Conservation (phyloP, 2,329 filamentous ascomycete genomes). For the Decorospora gaudefroyi region DNA sequence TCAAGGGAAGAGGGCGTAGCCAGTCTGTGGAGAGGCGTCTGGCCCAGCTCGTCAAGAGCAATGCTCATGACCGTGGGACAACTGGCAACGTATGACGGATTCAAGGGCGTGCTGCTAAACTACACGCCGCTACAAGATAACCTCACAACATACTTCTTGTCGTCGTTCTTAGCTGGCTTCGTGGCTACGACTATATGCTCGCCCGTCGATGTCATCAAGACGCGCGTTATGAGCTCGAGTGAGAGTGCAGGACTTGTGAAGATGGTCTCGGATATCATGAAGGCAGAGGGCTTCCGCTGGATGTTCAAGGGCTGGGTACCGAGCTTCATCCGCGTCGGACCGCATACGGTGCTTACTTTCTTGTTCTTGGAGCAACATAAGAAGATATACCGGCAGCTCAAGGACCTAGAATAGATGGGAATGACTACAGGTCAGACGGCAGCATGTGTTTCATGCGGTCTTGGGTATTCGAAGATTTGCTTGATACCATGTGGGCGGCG, state of each 20-base stretch:
- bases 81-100: slow-evolving; percentile 80
- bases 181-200: slow-evolving; percentile 84
- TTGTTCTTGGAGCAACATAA: slow-evolving; percentile 86
- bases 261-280: slow-evolving; percentile 69
- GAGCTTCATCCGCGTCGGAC: slow-evolving; percentile 68
- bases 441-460: not conserved
- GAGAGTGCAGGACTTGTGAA: slow-evolving; percentile 60
- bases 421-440: not conserved
- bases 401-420: slow-evolving; percentile 13
- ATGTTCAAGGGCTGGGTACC: slow-evolving; percentile 91
- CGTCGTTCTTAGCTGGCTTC: slow-evolving; percentile 77
- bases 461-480: slow-evolving; percentile 1
- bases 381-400: slow-evolving; percentile 65
- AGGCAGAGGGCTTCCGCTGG: slow-evolving; percentile 74
- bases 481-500: slow-evolving; percentile 18
- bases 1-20: slow-evolving; percentile 76
- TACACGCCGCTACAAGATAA: slow-evolving; percentile 69
- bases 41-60: slow-evolving; percentile 79
- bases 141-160: slow-evolving; percentile 76
- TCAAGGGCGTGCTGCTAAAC: slow-evolving; percentile 71
- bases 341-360: slow-evolving; percentile 85
- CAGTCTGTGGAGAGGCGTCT: slow-evolving; percentile 81
- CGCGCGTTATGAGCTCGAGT: slow-evolving; percentile 76
- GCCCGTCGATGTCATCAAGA: slow-evolving; percentile 89
- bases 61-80: slow-evolving; percentile 88